Base-by-base conservation (phyloP, 192 early-diverging fungal genomes). In the Coemansia sp. region DNA sequence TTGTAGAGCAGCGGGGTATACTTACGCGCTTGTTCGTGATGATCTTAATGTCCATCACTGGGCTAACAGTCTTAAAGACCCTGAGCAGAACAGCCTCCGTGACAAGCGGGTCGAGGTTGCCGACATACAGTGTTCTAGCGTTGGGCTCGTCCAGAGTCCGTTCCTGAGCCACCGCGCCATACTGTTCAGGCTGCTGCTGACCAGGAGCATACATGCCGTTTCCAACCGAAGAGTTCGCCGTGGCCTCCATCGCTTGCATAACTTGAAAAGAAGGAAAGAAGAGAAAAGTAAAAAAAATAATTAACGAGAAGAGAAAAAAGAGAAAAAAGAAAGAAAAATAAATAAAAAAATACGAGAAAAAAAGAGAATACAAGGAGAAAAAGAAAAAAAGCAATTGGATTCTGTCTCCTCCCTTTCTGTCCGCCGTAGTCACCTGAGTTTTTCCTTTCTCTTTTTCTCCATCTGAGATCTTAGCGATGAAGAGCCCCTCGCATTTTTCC, bases 101-200 rank as follows among this genome's bases (percentile, higher is more conserved):
- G 62, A 92, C 86, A 34, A 86, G 86, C 59, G 87, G 87, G 83
- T 95, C 93, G 65, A 95, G 84, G 72, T 93, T 94, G 18, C 91
- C 92, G 33, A 94, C 93, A 69, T 95, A 96, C 39, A 93, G 84
- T 21, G 86, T 86, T 76, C 79, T 86, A 26, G 84, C 73, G 60
- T 71, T 76, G 58, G 60, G 50, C 37, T 81, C 78, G 6, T 71
- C 72, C 21, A 73, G 26, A 31, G 45, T 74, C 45, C 57, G 63
- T 23, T 59, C 20, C 7, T 50, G 23, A 13, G 62, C 23, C 10
- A 28, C 45, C 0, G 55, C 62, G 16, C 83, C 83, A 33, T 63
- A 80, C 67, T 78, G 79, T 58, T 70, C 53, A 18, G 42, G 60
- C 67, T 83, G 60, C 65, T 83, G 66, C 42, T 77, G 70, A 50